Percentiles rank a stretch among this genome's conserved stretches.
These are phyloP conservation scores for Kazachstania bromeliacearum DNA, from an alignment of 805 yeast genomes.

Conservation along the genomic window DNA sequence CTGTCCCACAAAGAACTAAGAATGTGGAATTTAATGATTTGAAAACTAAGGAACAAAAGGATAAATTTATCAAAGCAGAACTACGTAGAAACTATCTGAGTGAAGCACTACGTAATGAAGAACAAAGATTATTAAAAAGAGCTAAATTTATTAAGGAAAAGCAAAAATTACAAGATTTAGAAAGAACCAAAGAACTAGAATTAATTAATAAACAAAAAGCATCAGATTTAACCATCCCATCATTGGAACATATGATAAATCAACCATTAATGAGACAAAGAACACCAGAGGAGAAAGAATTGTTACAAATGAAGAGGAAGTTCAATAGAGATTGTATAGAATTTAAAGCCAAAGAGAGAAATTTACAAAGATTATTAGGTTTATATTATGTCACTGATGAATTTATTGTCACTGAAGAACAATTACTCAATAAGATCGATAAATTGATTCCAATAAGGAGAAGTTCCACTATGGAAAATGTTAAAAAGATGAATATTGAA, in stretches of 20 bases:
- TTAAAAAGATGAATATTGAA: conserved; percentile 11
- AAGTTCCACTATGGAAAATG: neutral
- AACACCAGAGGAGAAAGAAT: conserved; percentile 56
- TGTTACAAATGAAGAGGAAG: conserved; percentile 48
- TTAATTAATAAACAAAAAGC: conserved; percentile 17
- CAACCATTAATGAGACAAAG: conserved; percentile 68
- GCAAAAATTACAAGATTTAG: conserved; percentile 29
- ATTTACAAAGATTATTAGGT: conserved; percentile 50
- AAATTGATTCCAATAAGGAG: conserved; percentile 2
- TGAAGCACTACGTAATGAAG: conserved; percentile 52
- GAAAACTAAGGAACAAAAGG: conserved; percentile 18
- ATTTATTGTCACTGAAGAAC: conserved; percentile 69
- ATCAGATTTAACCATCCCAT: conserved; percentile 61
- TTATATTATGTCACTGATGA: conserved; percentile 61
- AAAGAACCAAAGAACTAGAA: conserved; percentile 29
- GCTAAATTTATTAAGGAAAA: conserved; percentile 28
- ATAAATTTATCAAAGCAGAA: conserved; percentile 35
- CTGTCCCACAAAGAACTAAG: conserved; percentile 40
- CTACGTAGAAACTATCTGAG: conserved; percentile 64
- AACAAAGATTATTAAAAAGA: conserved; percentile 34
- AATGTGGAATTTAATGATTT: conserved; percentile 5
- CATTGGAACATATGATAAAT: conserved; percentile 54
- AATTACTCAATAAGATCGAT: conserved; percentile 29
- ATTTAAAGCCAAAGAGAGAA: conserved; percentile 41
- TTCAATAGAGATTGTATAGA: conserved; percentile 56